Evolutionary conservation across 2,329 filamentous ascomycete genomes (phyloP).

Genomic region (Aspergillus sp.): DNA sequence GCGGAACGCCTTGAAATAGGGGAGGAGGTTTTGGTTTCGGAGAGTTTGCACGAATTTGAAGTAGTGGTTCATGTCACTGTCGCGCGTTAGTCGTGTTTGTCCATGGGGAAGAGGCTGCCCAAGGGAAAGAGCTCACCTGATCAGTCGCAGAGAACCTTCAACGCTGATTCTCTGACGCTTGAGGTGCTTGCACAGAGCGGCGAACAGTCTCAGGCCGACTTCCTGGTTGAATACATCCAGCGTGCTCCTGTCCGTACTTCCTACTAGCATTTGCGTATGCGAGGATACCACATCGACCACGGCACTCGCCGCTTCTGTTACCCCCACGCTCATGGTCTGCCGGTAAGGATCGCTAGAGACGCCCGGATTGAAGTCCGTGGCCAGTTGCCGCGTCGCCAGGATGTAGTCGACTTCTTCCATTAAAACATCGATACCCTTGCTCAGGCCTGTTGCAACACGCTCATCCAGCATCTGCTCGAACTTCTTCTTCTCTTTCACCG

Average conservation of each 20-base stretch:
- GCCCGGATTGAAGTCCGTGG: slow-evolving; percentile 81
- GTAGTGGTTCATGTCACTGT: slow-evolving; percentile 88
- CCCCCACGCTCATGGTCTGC: slow-evolving; percentile 44
- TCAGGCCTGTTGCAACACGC: slow-evolving; percentile 86
- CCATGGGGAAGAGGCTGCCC: background rate
- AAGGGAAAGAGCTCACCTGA: slow-evolving; percentile 44
- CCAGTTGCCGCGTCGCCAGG: slow-evolving; percentile 74
- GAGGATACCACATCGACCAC: slow-evolving; percentile 79
- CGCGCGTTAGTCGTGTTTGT: slow-evolving; percentile 2
- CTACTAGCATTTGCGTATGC: slow-evolving; percentile 86
- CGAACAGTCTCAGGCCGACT: slow-evolving; percentile 86
- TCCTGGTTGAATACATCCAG: slow-evolving; percentile 98
- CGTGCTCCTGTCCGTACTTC: slow-evolving; percentile 95
- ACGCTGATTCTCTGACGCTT: slow-evolving; percentile 91
- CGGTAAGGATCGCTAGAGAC: slow-evolving; percentile 27
- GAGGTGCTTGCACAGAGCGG: slow-evolving; percentile 88
- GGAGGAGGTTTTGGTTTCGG: slow-evolving; percentile 70
- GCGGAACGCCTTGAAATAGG: slow-evolving; percentile 84
- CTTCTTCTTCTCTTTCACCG: slow-evolving; percentile 90
- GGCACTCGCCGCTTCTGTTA: slow-evolving; percentile 67
- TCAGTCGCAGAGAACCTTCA: slow-evolving; percentile 81
- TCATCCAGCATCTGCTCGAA: slow-evolving; percentile 99
- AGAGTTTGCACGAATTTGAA: slow-evolving; percentile 75
- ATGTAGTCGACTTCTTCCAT: slow-evolving; percentile 98
- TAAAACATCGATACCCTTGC: slow-evolving; percentile 94